These are phyloP conservation scores for Trichoderma cornu-damae DNA, from an alignment of 2,329 filamentous ascomycete species.

Conservation along the genomic window DNA sequence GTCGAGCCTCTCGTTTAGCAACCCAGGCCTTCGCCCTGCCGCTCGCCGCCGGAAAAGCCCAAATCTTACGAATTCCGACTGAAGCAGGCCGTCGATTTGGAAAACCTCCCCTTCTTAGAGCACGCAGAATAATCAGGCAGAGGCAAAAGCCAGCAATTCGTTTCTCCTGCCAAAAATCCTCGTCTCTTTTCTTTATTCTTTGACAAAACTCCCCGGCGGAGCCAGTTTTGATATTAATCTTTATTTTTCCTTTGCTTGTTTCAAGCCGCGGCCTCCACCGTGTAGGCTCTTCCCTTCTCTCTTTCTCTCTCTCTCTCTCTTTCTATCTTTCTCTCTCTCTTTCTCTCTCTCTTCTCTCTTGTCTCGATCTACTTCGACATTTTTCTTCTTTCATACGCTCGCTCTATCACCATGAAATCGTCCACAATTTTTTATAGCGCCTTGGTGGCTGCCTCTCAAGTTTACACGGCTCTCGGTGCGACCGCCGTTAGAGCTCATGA, in stretches of 20 bases:
- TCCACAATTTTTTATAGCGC: conserved; percentile 28
- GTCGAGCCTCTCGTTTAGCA: conserved; percentile 18
- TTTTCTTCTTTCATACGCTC: conserved; percentile 20
- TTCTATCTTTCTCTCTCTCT: too few relatives aligned
- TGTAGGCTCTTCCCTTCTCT: neutral
- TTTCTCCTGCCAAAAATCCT: neutral
- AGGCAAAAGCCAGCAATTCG: neutral
- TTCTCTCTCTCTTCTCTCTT: neutral
- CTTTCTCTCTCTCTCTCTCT: too few relatives aligned
- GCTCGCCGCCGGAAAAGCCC: neutral
- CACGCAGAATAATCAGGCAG: neutral
- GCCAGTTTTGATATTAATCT: conserved; percentile 11
- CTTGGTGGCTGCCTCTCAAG: conserved; percentile 28
- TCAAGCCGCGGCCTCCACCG: conserved; percentile 8
- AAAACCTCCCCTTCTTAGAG: conserved; percentile 5
- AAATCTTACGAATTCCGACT: conserved; percentile 6
- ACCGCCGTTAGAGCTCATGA: conserved; percentile 7
- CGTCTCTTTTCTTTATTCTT: conserved; percentile 8
- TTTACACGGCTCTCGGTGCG: conserved; percentile 24
- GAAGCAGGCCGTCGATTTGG: conserved; percentile 7
- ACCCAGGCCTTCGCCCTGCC: neutral
- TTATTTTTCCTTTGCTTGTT: conserved; percentile 9
- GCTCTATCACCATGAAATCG: conserved; percentile 30
- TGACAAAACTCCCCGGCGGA: conserved; percentile 16
- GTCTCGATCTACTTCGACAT: neutral